Conservation (phyloP, 2,329 filamentous ascomycete species). For the Ceratocystiopsis minuta region DNA sequence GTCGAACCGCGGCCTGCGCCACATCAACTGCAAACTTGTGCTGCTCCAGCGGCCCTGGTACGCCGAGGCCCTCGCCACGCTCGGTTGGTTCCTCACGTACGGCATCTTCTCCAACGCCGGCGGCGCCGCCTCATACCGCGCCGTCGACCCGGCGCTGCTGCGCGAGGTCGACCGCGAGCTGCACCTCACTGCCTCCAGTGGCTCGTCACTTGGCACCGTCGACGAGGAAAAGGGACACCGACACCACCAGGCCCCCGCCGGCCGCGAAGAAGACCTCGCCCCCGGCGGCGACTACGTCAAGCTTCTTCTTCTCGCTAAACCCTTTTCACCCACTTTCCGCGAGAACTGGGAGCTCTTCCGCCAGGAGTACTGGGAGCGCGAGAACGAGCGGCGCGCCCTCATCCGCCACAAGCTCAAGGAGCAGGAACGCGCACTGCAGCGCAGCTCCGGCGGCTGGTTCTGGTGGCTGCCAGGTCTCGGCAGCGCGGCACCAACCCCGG, state of each 20-base stretch:
- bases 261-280: constrained; percentile 77
- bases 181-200: constrained; percentile 23
- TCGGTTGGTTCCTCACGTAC: constrained; percentile 64
- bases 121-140: constrained; percentile 50
- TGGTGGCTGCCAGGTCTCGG: constrained; percentile 68
- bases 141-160: constrained; percentile 48
- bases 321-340: constrained; percentile 83
- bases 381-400: constrained; percentile 72
- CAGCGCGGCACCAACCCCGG: constrained; percentile 9
- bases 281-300: constrained; percentile 85
- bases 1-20: constrained; percentile 74
- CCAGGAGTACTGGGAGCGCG: constrained; percentile 88
- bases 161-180: constrained; percentile 42
- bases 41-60: constrained; percentile 70
- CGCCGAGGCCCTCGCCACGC: constrained; percentile 54
- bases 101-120: constrained; percentile 49
- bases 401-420: constrained; percentile 53
- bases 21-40: constrained; percentile 93
- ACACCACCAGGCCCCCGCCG: constrained; percentile 13
- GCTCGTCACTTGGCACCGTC: constrained; percentile 11
- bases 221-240: constrained; percentile 7
- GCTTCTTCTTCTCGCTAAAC: constrained; percentile 76
- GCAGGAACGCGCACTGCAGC: constrained; percentile 48
- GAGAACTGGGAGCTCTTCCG: constrained; percentile 96
- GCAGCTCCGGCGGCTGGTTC: constrained; percentile 52